Percentiles rank a stretch among this genome's conserved stretches.
Conservation (phyloP, 2,329 filamentous ascomycete genomes). For the Aspergillus costaricaensis region DNA sequence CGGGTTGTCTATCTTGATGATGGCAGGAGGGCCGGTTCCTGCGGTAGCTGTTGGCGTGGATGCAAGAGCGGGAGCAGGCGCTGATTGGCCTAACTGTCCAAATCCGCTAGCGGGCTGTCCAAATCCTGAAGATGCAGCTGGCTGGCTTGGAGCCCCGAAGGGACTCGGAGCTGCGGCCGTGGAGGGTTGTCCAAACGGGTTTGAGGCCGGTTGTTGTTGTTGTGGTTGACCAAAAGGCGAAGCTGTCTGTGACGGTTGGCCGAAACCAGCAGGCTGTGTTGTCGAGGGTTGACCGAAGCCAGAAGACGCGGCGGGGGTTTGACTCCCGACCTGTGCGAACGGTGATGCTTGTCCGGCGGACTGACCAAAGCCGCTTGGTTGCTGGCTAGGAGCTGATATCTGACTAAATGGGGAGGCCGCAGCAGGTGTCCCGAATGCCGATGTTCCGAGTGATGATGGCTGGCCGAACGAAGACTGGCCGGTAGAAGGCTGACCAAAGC, state of each 20-base stretch:
- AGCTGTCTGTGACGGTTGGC: conserved; percentile 32
- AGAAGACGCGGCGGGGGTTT: conserved; percentile 33
- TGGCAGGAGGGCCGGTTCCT: conserved; percentile 31
- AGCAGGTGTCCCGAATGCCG: conserved; percentile 41
- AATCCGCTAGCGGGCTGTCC: conserved; percentile 37
- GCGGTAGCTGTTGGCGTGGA: conserved; percentile 12
- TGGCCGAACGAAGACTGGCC: conserved; percentile 32
- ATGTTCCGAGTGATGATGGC: conserved; percentile 24
- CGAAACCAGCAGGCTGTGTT: conserved; percentile 31
- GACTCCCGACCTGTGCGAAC: conserved; percentile 38
- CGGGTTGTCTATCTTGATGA: conserved; percentile 29
- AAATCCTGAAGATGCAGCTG: conserved; percentile 40
- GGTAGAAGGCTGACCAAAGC: conserved; percentile 43
- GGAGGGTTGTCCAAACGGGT: conserved; percentile 34
- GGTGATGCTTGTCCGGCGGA: conserved; percentile 24
- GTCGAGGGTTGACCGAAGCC: conserved; percentile 32
- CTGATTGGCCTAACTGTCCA: conserved; percentile 19
- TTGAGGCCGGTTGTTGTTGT: conserved; percentile 23
- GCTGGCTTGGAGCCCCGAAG: conserved; percentile 32
- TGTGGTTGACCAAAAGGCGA: conserved; percentile 32
- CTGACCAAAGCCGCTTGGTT: conserved; percentile 31
- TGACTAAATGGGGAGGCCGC: conserved; percentile 49
- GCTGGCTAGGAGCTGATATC: conserved; percentile 31
- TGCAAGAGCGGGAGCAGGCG: conserved; percentile 10
- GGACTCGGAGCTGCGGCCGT: conserved; percentile 27